phyloP scores from a whole-genome alignment of 441 rosid genomes.

The Monsonia emarginata region DNA sequence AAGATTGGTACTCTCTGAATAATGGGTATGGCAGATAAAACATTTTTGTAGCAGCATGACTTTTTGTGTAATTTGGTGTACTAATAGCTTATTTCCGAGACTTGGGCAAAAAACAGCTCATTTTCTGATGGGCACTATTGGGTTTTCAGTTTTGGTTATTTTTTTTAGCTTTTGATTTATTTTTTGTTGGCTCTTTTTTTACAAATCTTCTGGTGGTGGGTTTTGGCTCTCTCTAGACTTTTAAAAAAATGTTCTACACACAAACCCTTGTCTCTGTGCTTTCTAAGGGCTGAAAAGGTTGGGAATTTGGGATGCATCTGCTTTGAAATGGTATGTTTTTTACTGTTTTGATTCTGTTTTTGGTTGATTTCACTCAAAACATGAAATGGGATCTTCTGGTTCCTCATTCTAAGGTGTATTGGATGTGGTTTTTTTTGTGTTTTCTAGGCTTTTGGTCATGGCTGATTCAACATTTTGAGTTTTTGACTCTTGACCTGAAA shows the following conservation, averaged over 20 bases:
- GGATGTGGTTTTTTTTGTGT: not conserved
- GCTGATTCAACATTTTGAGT: not conserved
- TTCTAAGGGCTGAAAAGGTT: not conserved
- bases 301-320: not conserved
- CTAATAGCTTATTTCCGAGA: constrained; percentile 15
- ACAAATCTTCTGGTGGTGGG: constrained; percentile 4
- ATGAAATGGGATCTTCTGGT: constrained; percentile 5
- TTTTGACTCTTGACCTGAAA: constrained; percentile 5
- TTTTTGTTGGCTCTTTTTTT: constrained; percentile 6
- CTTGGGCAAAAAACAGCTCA: constrained; percentile 17
- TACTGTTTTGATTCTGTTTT: constrained; percentile 8
- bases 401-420: not conserved
- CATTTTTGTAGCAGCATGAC: constrained; percentile 15
- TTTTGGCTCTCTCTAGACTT: not conserved
- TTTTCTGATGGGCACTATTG: constrained; percentile 20
- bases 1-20: constrained; percentile 8
- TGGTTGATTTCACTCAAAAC: constrained; percentile 13
- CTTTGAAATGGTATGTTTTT: constrained; percentile 3
- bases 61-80: constrained; percentile 6
- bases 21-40: constrained; percentile 1
- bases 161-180: constrained; percentile 10
- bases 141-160: not conserved
- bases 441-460: not conserved
- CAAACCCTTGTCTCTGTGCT: not conserved
- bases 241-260: not conserved